Evolutionary conservation across 805 yeast species (phyloP), one percentile per base, ranked within the genome.

Genomic region (Spathaspora gorwiae): DNA sequence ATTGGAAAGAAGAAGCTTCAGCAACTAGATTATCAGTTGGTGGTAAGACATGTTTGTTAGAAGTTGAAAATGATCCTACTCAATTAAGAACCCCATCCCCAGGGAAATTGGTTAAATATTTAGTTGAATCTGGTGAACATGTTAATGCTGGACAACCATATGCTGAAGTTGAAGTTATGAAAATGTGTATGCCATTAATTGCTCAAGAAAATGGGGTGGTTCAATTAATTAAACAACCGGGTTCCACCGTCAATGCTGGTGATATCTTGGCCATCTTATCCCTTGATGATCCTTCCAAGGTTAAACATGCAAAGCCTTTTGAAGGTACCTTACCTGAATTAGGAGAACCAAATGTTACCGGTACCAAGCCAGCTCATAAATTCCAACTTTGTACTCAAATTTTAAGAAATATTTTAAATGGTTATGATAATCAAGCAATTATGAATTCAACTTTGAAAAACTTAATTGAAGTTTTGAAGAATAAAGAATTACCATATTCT

Each of bases 121-220:
- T 94, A 55, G 96, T 94, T 50, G 98, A 95, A 62, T 85, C 84
- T 56, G 99, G 99, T 54, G 99, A 92, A 52, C 98, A 92, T 60
- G 79, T 94, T 56, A 70, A 68, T 43, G 82, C 94, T 48, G 98
- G 98, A 49, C 95, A 92, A 70, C 83, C 97, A 39, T 95, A 81
- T 61, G 99, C 99, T 36, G 99, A 94, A 72, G 97, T 94, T 47
- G 99, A 94, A 72, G 99, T 94, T 54, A 94, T 94, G 99, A 94
- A 94, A 70, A 94, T 94, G 99, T 90, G 90, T 69, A 94, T 94
- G 97, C 97, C 99, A 42, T 78, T 94, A 58, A 73, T 90, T 60
- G 92, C 97, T 15, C 88, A 83, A 66, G 99, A 92, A 66, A 85
- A 87, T 59, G 99, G 99, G 77, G 75, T 79, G 47, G 87, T 90